A percentile compares a stretch with the other conserved stretches of the same genome.
Conservation (phyloP, 495 filamentous ascomycete genomes). For the Hypoxylon trugodes region DNA sequence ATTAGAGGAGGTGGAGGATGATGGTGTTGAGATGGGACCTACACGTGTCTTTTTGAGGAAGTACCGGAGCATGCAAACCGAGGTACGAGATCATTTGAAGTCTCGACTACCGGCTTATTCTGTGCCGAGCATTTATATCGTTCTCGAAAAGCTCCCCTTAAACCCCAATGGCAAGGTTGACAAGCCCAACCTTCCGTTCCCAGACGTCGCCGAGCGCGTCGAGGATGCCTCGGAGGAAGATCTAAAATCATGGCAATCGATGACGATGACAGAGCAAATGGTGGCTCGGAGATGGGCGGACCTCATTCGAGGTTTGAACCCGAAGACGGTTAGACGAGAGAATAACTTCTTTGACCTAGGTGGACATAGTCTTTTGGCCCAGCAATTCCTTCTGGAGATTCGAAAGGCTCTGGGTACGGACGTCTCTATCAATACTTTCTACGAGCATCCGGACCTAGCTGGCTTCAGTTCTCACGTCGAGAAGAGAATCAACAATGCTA, state of each 20-base stretch:
- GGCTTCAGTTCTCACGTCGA: constrained; percentile 82
- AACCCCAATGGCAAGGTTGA: constrained; percentile 98
- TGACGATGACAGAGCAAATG: constrained; percentile 53
- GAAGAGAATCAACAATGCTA: constrained; percentile 40
- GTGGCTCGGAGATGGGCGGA: constrained; percentile 51
- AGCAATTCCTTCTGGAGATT: constrained; percentile 77
- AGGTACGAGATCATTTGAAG: constrained; percentile 78
- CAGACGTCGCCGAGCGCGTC: constrained; percentile 66
- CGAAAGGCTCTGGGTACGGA: constrained; percentile 71
- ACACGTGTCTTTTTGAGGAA: constrained; percentile 63
- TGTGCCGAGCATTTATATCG: constrained; percentile 80
- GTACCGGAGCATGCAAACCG: constrained; percentile 71
- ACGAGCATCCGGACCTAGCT: constrained; percentile 75
- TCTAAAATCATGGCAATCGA: constrained; percentile 71
- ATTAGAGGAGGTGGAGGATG: constrained; percentile 58
- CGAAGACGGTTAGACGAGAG: constrained; percentile 68
- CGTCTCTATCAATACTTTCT: constrained; percentile 79
- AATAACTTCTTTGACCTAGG: constrained; percentile 88
- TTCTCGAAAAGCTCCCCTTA: constrained; percentile 80
- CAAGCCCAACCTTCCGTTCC: constrained; percentile 89
- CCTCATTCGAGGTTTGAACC: constrained; percentile 63
- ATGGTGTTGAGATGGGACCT: constrained; percentile 55
- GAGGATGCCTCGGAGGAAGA: constrained; percentile 70
- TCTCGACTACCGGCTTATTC: constrained; percentile 81
- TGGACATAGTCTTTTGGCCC: constrained; percentile 86